A percentile compares a stretch with the other conserved stretches of the same genome.
Evolutionary conservation across 2,329 filamentous ascomycete genomes (phyloP).

Genomic region (Alternaria arborescens): DNA sequence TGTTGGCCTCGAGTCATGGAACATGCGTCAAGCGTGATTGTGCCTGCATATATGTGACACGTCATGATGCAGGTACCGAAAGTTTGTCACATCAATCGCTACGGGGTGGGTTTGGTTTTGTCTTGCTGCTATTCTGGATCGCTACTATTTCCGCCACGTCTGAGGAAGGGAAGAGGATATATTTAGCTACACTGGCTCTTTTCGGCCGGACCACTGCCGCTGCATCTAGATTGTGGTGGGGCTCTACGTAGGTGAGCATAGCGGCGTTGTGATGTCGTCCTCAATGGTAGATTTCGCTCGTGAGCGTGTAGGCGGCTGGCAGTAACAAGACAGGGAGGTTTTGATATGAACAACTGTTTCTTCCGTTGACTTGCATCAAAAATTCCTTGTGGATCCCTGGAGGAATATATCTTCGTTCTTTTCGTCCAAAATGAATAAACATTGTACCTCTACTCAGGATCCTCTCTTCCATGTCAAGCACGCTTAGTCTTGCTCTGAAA

Average conservation of each 20-base stretch:
- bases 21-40: slow-evolving; percentile 2
- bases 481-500: neutral
- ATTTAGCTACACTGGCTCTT: neutral
- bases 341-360: neutral
- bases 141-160: neutral
- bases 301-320: neutral
- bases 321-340: neutral
- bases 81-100: neutral
- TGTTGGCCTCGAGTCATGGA: slow-evolving; percentile 3
- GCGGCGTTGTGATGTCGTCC: neutral
- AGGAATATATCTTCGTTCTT: neutral
- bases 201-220: neutral
- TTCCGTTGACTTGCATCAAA: neutral
- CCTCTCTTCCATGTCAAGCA: neutral
- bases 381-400: too few relatives aligned
- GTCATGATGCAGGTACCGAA: slow-evolving; percentile 4
- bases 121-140: neutral
- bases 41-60: slow-evolving; percentile 2
- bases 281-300: neutral
- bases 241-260: neutral
- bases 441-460: neutral
- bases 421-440: neutral
- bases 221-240: neutral
- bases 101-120: neutral
- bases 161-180: neutral